Conservation (phyloP, 768 basidiomycete genomes). For the Sutorius australiensis region DNA sequence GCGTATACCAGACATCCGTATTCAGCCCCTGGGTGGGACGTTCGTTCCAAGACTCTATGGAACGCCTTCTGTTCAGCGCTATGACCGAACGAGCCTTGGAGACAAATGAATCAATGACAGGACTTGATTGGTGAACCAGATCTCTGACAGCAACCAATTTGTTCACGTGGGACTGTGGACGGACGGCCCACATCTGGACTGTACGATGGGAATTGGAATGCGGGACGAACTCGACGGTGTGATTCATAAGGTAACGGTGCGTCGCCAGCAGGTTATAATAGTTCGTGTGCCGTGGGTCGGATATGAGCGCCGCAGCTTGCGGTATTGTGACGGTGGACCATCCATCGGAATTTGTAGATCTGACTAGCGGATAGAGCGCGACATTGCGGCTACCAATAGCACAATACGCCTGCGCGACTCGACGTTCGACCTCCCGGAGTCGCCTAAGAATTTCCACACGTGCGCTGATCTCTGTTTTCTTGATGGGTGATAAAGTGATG, state of each 20-base stretch:
- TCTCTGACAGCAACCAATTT: constrained; percentile 44
- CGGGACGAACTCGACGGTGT: constrained; percentile 51
- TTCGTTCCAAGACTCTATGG: constrained; percentile 28
- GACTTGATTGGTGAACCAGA: constrained; percentile 43
- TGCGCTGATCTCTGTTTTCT: constrained; percentile 45
- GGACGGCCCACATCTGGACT: constrained; percentile 55
- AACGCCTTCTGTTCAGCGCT: constrained; percentile 29
- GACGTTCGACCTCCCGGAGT: constrained; percentile 51
- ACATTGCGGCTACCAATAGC: constrained; percentile 29
- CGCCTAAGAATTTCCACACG: constrained; percentile 60
- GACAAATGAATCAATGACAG: constrained; percentile 47
- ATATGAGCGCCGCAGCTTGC: constrained; percentile 48
- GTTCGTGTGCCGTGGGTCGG: constrained; percentile 21
- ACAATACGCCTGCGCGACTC: constrained; percentile 42
- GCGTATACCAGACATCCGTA: constrained; percentile 39
- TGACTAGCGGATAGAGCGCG: constrained; percentile 42
- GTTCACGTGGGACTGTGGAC: constrained; percentile 55
- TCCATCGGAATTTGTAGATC: constrained; percentile 41
- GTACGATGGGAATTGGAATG: constrained; percentile 42
- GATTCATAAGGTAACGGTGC: constrained; percentile 63
- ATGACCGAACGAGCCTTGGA: constrained; percentile 46
- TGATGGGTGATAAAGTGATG: constrained; percentile 21
- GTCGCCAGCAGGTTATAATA: constrained; percentile 44
- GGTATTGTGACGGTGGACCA: constrained; percentile 56
- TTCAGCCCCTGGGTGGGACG: constrained; percentile 29